phyloP scores from a whole-genome alignment of 2,329 filamentous ascomycete species.

The Stagonosporopsis vannaccii region DNA sequence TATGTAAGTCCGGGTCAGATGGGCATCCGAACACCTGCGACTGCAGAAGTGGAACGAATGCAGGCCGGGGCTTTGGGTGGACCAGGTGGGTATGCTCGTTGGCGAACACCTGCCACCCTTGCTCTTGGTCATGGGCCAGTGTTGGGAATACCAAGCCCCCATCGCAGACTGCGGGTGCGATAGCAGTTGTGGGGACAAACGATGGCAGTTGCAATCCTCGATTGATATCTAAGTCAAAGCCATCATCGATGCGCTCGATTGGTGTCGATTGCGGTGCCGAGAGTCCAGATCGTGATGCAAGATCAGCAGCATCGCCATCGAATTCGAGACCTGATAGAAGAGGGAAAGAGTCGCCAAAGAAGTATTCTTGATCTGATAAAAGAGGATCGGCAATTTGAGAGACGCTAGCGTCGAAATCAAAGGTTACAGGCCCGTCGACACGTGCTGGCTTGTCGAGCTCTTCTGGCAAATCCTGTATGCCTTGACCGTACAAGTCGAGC shows the following conservation, averaged over 20 bases:
- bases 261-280: background rate
- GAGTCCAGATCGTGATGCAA: background rate
- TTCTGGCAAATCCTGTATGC: background rate
- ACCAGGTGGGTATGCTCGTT: background rate
- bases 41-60: background rate
- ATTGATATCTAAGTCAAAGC: background rate
- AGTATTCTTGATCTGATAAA: background rate
- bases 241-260: background rate
- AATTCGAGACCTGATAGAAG: background rate
- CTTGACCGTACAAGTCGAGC: background rate
- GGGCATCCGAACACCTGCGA: background rate
- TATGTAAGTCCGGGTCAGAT: background rate
- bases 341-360: background rate
- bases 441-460: too few species aligned
- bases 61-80: background rate
- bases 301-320: background rate
- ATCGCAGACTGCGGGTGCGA: too few species aligned
- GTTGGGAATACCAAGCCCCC: too few species aligned
- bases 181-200: too few species aligned
- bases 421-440: background rate
- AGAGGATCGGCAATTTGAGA: background rate
- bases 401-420: background rate
- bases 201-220: too few species aligned
- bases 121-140: background rate
- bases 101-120: background rate